Base-by-base conservation (phyloP, 2,329 filamentous ascomycete genomes). In the Fusarium sp. region DNA sequence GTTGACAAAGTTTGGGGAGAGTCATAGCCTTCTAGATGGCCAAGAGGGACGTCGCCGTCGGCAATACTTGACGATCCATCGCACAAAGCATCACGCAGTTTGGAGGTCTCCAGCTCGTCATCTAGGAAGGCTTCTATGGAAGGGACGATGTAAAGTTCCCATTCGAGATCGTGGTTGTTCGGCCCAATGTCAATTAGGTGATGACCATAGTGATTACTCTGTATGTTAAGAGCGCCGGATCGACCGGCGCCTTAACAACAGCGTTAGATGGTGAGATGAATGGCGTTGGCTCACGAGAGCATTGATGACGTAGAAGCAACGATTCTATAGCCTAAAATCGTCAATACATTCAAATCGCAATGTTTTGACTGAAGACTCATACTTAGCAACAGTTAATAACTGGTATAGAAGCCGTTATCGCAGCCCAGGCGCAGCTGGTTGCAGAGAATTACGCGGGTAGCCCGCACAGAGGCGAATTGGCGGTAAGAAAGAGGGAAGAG, bases 211-310 rank as follows among this genome's bases (percentile, higher is more conserved):
- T 24, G 42, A 31, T 24, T 4, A 31, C 12, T 38, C 15, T 38
- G 52, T 38, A 56, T 56, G 52, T 47, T 47, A 33, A 46, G 24
- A 38, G 33, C 52, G 52, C 52, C 52, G 52, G 52, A 4, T 13
- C 2, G 11, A 18, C 52, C 52, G 42, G 42, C 52, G 52, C 46
- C 18, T 37, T 16, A 26, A 49, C 46, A 33, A 33, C 31, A 33
- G 5, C 31, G 13, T 16, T 33, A 33, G 2, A 15, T 33, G 31
- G 8, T 33, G 15, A 16, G 31, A 6, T 33, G 7, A 33, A 33
- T 33, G 11, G 31, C 15, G 31, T 33, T 18, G 11, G 31, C 31
- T 33, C 31, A 8, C 15, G 15, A 33, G 31, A 33, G 31, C 31
- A 33, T 33, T 16, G 8, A 18, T 18, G 13, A 16, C 13, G 13